Evolutionary conservation across 2,329 filamentous ascomycete genomes (phyloP).

Genomic region (Stemphylium beticola): DNA sequence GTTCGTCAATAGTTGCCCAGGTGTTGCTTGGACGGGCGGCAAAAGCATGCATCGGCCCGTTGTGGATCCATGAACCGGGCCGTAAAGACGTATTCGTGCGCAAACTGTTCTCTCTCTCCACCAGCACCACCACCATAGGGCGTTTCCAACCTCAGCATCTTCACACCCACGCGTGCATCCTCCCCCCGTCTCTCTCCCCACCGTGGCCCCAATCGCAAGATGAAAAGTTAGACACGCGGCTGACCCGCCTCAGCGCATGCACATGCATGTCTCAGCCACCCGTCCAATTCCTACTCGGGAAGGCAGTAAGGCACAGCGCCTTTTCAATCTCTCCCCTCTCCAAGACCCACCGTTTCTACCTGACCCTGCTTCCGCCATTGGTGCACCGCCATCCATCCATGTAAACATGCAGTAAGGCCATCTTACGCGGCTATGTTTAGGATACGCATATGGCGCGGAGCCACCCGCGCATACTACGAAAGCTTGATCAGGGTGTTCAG

Average conservation of each 20-base stretch:
- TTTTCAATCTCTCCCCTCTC: background rate
- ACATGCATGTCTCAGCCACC: constrained; percentile 7
- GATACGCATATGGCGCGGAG: constrained; percentile 8
- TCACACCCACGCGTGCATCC: background rate
- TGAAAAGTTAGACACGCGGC: background rate
- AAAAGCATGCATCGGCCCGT: background rate
- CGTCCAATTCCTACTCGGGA: background rate
- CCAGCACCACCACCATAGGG: background rate
- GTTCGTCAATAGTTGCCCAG: background rate
- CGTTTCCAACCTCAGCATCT: background rate
- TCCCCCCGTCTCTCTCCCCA: background rate
- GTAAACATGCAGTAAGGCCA: background rate
- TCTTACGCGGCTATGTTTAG: constrained; percentile 9
- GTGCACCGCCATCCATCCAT: background rate
- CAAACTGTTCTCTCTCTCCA: background rate
- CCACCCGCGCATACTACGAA: constrained; percentile 7
- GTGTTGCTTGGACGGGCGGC: background rate
- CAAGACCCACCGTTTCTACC: background rate
- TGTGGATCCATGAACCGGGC: background rate
- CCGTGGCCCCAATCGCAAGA: background rate
- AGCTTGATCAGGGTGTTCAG: constrained; percentile 3
- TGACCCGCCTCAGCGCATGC: constrained; percentile 4
- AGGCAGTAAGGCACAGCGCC: background rate
- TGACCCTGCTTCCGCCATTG: background rate
- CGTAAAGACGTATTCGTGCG: constrained; percentile 1